phyloP scores from a whole-genome alignment of 2,329 filamentous ascomycete species.

The Paraconiothyrium brasiliense region DNA sequence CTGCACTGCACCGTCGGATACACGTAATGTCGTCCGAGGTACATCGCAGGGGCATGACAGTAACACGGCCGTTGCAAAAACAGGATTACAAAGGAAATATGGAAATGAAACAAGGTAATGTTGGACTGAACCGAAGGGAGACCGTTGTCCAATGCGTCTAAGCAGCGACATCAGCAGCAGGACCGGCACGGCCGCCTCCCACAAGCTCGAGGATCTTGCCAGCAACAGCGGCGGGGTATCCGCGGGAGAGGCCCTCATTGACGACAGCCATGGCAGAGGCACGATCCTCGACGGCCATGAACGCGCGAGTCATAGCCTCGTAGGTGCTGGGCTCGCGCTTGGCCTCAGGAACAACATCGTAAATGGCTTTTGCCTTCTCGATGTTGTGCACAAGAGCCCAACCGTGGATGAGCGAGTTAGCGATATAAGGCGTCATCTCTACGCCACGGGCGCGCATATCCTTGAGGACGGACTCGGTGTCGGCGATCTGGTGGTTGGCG shows the following conservation, averaged over 20 bases:
- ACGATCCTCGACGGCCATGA: conserved; percentile 83
- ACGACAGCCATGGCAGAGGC: conserved; percentile 80
- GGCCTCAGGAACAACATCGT: conserved; percentile 76
- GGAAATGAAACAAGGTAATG: conserved; percentile 16
- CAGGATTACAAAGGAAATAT: conserved; percentile 23
- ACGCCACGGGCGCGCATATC: conserved; percentile 80
- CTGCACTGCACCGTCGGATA: conserved; percentile 24
- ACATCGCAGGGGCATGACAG: conserved; percentile 27
- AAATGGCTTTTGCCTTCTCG: conserved; percentile 78
- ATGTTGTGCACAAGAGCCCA: conserved; percentile 90
- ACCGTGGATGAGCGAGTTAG: conserved; percentile 96
- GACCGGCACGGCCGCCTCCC: conserved; percentile 43
- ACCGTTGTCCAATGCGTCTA: conserved; percentile 19
- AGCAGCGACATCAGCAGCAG: conserved; percentile 27
- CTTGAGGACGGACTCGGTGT: conserved; percentile 74
- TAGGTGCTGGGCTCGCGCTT: conserved; percentile 97
- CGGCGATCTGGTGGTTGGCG: conserved; percentile 83
- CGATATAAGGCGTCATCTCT: conserved; percentile 95
- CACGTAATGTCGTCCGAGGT: conserved; percentile 10
- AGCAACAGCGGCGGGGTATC: conserved; percentile 90
- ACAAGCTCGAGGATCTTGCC: conserved; percentile 94
- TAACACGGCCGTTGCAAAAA: conserved; percentile 29
- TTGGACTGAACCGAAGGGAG: conserved; percentile 13
- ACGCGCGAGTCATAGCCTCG: conserved; percentile 97
- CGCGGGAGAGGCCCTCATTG: conserved; percentile 87